Evolutionary conservation across 805 yeast species (phyloP).

Genomic region (Limtongia smithiae): DNA sequence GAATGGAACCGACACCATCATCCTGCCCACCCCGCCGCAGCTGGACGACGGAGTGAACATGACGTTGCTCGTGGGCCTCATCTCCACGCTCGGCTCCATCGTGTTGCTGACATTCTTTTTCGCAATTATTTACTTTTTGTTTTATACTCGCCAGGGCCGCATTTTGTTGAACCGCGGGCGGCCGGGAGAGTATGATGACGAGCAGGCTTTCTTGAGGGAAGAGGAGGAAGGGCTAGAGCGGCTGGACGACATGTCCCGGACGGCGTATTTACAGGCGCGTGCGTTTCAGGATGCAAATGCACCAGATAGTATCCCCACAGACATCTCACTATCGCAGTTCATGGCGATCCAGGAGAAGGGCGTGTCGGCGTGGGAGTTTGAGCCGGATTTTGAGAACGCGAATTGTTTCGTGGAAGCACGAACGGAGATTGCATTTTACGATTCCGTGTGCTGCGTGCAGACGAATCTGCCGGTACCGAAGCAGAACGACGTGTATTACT

Average conservation of each 20-base stretch:
- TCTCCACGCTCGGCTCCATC: slow-evolving; percentile 39
- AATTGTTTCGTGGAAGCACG: slow-evolving; percentile 63
- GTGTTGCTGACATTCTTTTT: slow-evolving; percentile 34
- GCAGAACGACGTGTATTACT: slow-evolving; percentile 80
- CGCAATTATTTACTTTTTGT: slow-evolving; percentile 36
- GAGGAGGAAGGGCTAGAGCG: slow-evolving; percentile 60
- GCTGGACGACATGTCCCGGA: slow-evolving; percentile 52
- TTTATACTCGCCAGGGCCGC: slow-evolving; percentile 37
- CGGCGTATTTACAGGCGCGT: slow-evolving; percentile 62
- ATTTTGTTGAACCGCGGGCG: slow-evolving; percentile 41
- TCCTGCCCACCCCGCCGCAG: neutral
- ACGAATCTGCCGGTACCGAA: slow-evolving; percentile 83
- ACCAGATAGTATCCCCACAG: slow-evolving; percentile 44
- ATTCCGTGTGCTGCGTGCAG: slow-evolving; percentile 62
- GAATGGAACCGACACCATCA: slow-evolving; percentile 1
- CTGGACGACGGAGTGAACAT: slow-evolving; percentile 33
- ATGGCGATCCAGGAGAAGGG: slow-evolving; percentile 80
- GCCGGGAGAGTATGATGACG: slow-evolving; percentile 64
- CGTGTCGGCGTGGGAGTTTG: slow-evolving; percentile 84
- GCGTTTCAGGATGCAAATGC: slow-evolving; percentile 43
- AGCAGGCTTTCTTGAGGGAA: slow-evolving; percentile 56
- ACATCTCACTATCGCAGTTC: slow-evolving; percentile 53
- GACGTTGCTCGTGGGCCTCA: slow-evolving; percentile 41
- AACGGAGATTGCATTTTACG: slow-evolving; percentile 48
- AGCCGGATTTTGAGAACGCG: slow-evolving; percentile 47